phyloP scores from a whole-genome alignment of 2,329 filamentous ascomycete genomes.

The Aspergillus pseudoviridinutans region DNA sequence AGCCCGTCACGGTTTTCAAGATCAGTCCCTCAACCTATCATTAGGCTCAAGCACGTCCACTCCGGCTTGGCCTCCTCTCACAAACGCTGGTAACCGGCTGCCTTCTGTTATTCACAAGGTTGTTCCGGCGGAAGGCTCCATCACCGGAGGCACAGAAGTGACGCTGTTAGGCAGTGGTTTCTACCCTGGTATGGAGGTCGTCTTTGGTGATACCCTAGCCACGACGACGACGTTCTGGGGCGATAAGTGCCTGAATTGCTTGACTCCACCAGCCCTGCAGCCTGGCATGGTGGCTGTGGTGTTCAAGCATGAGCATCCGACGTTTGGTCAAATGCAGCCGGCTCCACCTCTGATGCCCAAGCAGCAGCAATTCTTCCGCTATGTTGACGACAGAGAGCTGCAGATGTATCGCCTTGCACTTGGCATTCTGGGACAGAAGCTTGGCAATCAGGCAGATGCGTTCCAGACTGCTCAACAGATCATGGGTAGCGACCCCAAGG shows the following conservation, averaged over 20 bases:
- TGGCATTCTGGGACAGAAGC: slow-evolving; percentile 44
- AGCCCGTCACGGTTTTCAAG: slow-evolving; percentile 42
- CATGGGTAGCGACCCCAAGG: slow-evolving; percentile 43
- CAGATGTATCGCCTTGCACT: slow-evolving; percentile 45
- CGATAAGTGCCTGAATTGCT: slow-evolving; percentile 71
- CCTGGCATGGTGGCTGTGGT: slow-evolving; percentile 68
- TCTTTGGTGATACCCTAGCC: slow-evolving; percentile 70
- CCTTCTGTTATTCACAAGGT: slow-evolving; percentile 72
- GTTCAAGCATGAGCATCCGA: slow-evolving; percentile 55
- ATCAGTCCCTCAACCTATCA: slow-evolving; percentile 25
- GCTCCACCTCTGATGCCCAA: slow-evolving; percentile 44
- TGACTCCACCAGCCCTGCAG: slow-evolving; percentile 66
- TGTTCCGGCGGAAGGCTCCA: slow-evolving; percentile 77
- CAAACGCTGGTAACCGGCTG: slow-evolving; percentile 49
- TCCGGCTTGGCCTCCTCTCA: slow-evolving; percentile 51
- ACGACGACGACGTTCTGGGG: slow-evolving; percentile 79
- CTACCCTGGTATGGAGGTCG: slow-evolving; percentile 73
- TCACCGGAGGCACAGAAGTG: slow-evolving; percentile 79
- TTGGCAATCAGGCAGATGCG: slow-evolving; percentile 45
- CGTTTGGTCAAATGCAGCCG: slow-evolving; percentile 44
- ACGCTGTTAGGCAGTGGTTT: slow-evolving; percentile 79
- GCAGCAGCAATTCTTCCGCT: slow-evolving; percentile 62
- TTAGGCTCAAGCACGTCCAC: slow-evolving; percentile 45
- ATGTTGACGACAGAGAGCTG: slow-evolving; percentile 51
- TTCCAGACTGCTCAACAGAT: slow-evolving; percentile 47